phyloP scores from a whole-genome alignment of 2,329 filamentous ascomycete species.

The Colletotrichum lindemuthianum region DNA sequence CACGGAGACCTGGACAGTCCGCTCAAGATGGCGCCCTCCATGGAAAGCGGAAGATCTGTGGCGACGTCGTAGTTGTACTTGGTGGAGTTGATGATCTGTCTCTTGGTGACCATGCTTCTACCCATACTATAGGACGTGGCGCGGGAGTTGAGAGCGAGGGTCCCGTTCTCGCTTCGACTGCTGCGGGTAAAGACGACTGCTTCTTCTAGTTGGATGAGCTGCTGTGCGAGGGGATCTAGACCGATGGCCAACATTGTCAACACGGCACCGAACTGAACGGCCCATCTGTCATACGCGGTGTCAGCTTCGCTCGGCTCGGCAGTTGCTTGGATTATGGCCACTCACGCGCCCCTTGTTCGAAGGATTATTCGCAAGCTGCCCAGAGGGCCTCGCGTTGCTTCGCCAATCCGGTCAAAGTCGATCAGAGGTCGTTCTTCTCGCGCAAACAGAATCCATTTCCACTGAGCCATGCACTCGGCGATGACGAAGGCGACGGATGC shows the following conservation, averaged over 20 bases:
- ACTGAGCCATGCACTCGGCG: constrained; percentile 20
- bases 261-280: constrained; percentile 4
- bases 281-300: not conserved
- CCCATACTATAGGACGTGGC: not conserved
- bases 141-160: not conserved
- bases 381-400: not conserved
- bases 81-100: not conserved
- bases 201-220: constrained; percentile 4
- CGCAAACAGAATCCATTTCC: constrained; percentile 23
- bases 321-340: not conserved
- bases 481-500: not conserved
- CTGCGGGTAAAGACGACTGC: not conserved
- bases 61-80: not conserved
- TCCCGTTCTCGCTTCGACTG: not conserved
- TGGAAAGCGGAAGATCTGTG: not conserved
- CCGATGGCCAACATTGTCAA: constrained; percentile 17
- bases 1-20: constrained; percentile 15
- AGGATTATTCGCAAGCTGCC: not conserved
- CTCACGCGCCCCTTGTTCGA: not conserved
- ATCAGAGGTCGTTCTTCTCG: constrained; percentile 1
- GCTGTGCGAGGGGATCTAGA: constrained; percentile 20
- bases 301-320: not conserved
- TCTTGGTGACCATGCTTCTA: not conserved
- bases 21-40: constrained; percentile 30
- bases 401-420: constrained; percentile 23